phyloP scores from a whole-genome alignment of 2,329 filamentous ascomycete genomes.

The Exophiala bonariae region DNA sequence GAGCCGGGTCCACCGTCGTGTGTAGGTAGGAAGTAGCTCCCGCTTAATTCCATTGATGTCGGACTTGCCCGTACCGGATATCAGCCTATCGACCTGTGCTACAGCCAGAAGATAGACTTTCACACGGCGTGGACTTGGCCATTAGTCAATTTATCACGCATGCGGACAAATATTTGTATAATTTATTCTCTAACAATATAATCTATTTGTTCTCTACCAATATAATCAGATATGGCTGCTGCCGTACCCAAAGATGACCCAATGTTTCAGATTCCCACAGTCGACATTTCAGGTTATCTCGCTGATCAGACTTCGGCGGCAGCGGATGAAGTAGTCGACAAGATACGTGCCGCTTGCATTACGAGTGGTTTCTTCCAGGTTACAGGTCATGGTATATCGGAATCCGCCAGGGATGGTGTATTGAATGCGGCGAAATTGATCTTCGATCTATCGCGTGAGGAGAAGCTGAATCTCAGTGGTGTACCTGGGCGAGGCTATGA shows the following conservation, averaged over 20 bases:
- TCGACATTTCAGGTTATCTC: conserved; percentile 26
- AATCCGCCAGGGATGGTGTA: conserved; percentile 40
- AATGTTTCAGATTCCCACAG: conserved; percentile 20
- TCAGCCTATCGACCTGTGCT: no score
- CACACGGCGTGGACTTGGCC: no score
- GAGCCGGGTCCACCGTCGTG: no score
- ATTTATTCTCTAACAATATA: no score
- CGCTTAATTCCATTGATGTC: no score
- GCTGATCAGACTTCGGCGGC: conserved; percentile 18
- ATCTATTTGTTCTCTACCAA: no score
- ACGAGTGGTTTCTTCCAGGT: conserved; percentile 57
- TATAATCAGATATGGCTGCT: no score
- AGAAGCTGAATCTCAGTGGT: conserved; percentile 21
- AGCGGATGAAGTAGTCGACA: conserved; percentile 29
- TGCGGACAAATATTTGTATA: no score
- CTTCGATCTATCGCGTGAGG: conserved; percentile 44
- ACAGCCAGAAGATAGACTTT: no score
- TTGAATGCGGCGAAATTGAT: conserved; percentile 46
- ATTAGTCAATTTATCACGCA: no score
- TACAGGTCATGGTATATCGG: conserved; percentile 47
- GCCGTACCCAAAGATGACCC: background rate
- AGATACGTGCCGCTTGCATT: conserved; percentile 45
- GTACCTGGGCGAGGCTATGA: conserved; percentile 31
- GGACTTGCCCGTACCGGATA: no score
- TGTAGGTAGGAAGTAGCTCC: no score